phyloP scores from a whole-genome alignment of 2,329 filamentous ascomycete species.

The Orbilia oligospora region DNA sequence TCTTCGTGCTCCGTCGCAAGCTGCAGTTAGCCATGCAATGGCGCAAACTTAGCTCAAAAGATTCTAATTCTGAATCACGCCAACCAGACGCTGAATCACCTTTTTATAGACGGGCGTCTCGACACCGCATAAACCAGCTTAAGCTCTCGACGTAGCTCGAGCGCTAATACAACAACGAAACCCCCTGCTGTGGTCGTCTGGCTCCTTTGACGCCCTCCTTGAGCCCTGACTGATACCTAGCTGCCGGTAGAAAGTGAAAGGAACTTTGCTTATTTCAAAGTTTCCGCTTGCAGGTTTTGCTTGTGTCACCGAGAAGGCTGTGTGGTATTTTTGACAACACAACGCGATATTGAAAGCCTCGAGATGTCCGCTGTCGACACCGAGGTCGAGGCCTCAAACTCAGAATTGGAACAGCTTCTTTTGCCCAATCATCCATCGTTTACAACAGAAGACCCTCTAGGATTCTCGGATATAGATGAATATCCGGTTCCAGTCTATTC shows the following conservation, averaged over 20 bases:
- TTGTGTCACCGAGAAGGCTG: conserved; percentile 22
- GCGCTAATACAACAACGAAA: conserved; percentile 22
- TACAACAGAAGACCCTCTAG: conserved; percentile 48
- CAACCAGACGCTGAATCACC: conserved; percentile 24
- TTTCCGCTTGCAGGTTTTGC: conserved; percentile 20
- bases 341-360: conserved; percentile 18
- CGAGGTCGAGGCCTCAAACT: background rate
- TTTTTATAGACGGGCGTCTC: conserved; percentile 29
- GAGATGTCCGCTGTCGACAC: background rate
- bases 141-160: background rate
- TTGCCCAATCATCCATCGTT: conserved; percentile 42
- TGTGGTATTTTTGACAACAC: conserved; percentile 54
- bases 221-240: background rate
- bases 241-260: background rate
- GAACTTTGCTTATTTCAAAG: background rate
- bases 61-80: conserved; percentile 26
- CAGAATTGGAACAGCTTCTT: conserved; percentile 8
- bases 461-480: conserved; percentile 36
- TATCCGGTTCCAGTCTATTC: conserved; percentile 24
- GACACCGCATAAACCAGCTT: conserved; percentile 6
- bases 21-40: conserved; percentile 6
- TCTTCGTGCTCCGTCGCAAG: conserved; percentile 6
- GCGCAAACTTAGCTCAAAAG: conserved; percentile 34
- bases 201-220: background rate
- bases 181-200: conserved; percentile 4